Base-by-base conservation (phyloP, 176 grass and related monocot species). In the Hordeum vulgare region DNA sequence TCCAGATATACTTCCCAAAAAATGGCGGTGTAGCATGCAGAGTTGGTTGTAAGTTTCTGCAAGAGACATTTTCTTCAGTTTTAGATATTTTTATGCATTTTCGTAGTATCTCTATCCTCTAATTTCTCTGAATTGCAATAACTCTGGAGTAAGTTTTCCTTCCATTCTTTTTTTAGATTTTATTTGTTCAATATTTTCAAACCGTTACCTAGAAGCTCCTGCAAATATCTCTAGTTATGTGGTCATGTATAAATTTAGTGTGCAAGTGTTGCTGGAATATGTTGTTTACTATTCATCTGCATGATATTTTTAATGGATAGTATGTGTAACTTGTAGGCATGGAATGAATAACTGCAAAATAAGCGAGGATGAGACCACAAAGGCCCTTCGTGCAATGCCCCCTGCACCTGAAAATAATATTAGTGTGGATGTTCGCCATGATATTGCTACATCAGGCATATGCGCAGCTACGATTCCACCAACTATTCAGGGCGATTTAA, bases 31-130 rank as follows among this genome's bases (percentile, higher is more conserved):
- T 74, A 91, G 70, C 54, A 82, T 87, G 86, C 92, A 85, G 68
- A 76, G 73, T 81, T 94, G 92, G 92, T 85, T 94, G 92, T 94
- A 94, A 94, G 92, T 89, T 84, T 75, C 31, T 77, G 37, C 47
- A 45, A 62, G 63, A 33, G 40, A 73, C 77, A 39, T 77, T 83
- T 71, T 45, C 9, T 77, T 77, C 9, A 59, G 25, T 34, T 63
- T 79, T 54, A 75, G 21, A 44, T 77, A 14, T 60, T 81, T 41
- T 76, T n/a, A 57, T 67, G 44, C 9, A 36, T 83, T 69, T 20
- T 80, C 27, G 42, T 77, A 41, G 25, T 49, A 6, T 20, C 77
- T 82, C 41, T 20, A 62, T 62, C 42, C 20, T 77, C 18, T 51
- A 33, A 84, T 77, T 51, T 82, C 20, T 77, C 18, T 39, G 23